Evolutionary conservation across 805 yeast species (phyloP).

Genomic region (Candida michaelii): DNA sequence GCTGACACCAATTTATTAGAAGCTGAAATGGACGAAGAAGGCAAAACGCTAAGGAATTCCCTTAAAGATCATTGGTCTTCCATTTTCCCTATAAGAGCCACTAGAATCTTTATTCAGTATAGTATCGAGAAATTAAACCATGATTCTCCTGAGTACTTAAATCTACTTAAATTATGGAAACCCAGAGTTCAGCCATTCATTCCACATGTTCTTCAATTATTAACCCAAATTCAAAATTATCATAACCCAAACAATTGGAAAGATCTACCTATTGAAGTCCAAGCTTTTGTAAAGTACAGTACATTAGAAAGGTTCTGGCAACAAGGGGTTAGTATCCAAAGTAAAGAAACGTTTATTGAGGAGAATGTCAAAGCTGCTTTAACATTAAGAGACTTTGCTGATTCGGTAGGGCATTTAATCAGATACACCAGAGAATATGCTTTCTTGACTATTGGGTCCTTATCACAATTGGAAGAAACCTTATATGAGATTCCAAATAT

Average conservation of each 20-base stretch:
- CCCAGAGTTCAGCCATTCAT: slow-evolving; percentile 90
- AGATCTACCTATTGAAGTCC: slow-evolving; percentile 84
- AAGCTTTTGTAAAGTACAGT: slow-evolving; percentile 84
- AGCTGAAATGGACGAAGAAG: slow-evolving; percentile 88
- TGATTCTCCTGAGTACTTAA: slow-evolving; percentile 69
- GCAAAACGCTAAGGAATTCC: slow-evolving; percentile 69
- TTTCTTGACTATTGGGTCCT: slow-evolving; percentile 82
- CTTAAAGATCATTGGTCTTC: slow-evolving; percentile 91
- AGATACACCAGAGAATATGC: slow-evolving; percentile 97
- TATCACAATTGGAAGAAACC: slow-evolving; percentile 85
- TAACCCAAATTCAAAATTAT: slow-evolving; percentile 90
- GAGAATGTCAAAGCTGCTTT: slow-evolving; percentile 93
- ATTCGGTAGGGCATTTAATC: slow-evolving; percentile 93
- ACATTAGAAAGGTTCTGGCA: slow-evolving; percentile 98
- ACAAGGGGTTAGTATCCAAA: slow-evolving; percentile 92
- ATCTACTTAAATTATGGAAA: slow-evolving; percentile 78
- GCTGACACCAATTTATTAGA: slow-evolving; percentile 72
- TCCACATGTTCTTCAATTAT: slow-evolving; percentile 83
- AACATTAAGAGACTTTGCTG: slow-evolving; percentile 94
- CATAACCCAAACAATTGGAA: slow-evolving; percentile 93
- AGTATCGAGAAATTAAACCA: slow-evolving; percentile 89
- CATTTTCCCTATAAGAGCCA: slow-evolving; percentile 92
- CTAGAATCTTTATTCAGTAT: slow-evolving; percentile 91
- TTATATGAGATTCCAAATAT: slow-evolving; percentile 82
- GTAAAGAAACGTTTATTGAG: slow-evolving; percentile 90